These are phyloP conservation scores for Apiospora aurea DNA, from an alignment of 2,329 filamentous ascomycete species.

Conservation along the genomic window DNA sequence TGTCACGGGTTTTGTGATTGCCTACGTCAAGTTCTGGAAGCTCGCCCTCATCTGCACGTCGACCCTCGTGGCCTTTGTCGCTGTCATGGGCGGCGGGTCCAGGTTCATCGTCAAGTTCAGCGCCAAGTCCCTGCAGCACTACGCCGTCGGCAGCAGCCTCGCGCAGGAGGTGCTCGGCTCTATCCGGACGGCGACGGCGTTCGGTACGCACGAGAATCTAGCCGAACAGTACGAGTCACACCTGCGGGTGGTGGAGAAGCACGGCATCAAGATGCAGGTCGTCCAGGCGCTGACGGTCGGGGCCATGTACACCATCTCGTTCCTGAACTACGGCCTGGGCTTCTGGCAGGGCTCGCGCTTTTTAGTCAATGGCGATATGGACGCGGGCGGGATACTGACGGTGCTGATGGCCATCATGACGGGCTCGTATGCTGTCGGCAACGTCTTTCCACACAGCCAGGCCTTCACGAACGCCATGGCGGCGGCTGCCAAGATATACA, in stretches of 20 bases:
- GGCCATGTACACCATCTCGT: constrained; percentile 67
- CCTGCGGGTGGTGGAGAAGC: constrained; percentile 74
- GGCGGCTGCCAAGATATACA: constrained; percentile 46
- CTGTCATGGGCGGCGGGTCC: constrained; percentile 77
- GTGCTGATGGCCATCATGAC: constrained; percentile 30
- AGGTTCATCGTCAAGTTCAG: constrained; percentile 81
- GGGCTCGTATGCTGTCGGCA: constrained; percentile 9
- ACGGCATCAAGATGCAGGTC: constrained; percentile 77
- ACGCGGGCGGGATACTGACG: constrained; percentile 73
- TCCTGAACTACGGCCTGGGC: constrained; percentile 7
- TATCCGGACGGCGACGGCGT: constrained; percentile 88
- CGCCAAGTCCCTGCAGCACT: constrained; percentile 77
- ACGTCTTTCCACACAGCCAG: constrained; percentile 36
- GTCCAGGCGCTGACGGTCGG: constrained; percentile 80
- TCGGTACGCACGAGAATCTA: too few species aligned
- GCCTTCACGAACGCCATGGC: constrained; percentile 48
- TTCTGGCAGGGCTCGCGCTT: constrained; percentile 22
- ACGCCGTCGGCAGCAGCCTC: constrained; percentile 83
- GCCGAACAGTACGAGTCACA: constrained; percentile 84
- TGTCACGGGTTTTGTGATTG: constrained; percentile 12
- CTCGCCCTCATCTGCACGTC: constrained; percentile 8
- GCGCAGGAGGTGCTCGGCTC: constrained; percentile 95
- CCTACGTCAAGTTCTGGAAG: constrained; percentile 18
- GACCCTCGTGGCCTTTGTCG: constrained; percentile 67
- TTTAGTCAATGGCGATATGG: background rate